phyloP scores from a whole-genome alignment of 148 eudicot species.

The Diospyros kaki region DNA sequence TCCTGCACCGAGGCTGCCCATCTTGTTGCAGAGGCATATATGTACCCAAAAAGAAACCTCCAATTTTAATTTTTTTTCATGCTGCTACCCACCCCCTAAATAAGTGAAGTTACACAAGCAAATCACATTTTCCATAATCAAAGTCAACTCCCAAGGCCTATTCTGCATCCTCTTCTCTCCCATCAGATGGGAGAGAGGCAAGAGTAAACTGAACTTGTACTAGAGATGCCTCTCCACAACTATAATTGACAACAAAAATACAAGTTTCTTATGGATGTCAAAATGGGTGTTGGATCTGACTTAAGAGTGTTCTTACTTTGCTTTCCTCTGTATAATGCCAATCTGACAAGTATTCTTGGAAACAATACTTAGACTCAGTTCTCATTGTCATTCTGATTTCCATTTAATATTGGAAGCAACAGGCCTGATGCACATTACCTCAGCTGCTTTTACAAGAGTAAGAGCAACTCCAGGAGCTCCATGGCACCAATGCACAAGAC shows the following conservation, averaged over 20 bases:
- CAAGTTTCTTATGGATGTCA: neutral
- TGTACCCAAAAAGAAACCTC: too few relatives aligned
- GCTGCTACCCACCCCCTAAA: neutral
- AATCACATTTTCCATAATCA: too few relatives aligned
- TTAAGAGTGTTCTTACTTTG: neutral
- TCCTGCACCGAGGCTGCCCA: too few relatives aligned
- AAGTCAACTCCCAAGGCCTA: too few relatives aligned
- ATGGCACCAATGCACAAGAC: conserved; percentile 96
- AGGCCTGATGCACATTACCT: conserved; percentile 42
- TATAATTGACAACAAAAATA: neutral
- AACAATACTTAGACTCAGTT: neutral
- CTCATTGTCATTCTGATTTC: neutral
- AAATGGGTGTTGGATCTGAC: neutral
- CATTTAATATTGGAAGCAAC: neutral
- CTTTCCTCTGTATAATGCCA: neutral
- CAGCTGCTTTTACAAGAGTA: conserved; percentile 79
- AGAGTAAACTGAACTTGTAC: too few relatives aligned
- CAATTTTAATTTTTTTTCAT: too few relatives aligned
- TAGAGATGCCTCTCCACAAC: too few relatives aligned
- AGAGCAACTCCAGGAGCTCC: conserved; percentile 93
- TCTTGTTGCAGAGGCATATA: too few relatives aligned
- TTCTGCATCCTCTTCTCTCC: too few relatives aligned
- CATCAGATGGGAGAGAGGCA: too few relatives aligned
- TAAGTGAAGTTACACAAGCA: neutral
- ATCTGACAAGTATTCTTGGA: neutral